Conservation (phyloP, 257 asterid species). For the Solanum megistacrolobum region DNA sequence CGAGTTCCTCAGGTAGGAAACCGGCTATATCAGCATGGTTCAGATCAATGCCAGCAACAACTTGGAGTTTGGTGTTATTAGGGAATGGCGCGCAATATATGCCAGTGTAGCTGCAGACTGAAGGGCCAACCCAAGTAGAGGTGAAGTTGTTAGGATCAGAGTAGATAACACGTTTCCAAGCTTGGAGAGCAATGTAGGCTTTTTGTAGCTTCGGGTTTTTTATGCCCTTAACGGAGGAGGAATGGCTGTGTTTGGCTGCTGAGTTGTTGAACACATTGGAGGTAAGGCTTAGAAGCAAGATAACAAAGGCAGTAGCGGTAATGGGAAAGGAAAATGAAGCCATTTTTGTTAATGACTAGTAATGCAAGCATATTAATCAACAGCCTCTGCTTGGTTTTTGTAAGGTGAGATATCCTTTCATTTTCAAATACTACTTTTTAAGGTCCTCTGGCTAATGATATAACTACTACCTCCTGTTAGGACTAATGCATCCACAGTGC, state of each 20-base stretch:
- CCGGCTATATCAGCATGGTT: slow-evolving; percentile 63
- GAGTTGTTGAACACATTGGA: slow-evolving; percentile 3
- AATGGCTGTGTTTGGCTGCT: slow-evolving; percentile 19
- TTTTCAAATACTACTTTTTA: background rate
- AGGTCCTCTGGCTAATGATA: background rate
- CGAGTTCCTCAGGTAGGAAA: slow-evolving; percentile 48
- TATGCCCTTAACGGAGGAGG: background rate
- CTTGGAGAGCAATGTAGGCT: slow-evolving; percentile 51
- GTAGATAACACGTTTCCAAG: slow-evolving; percentile 56
- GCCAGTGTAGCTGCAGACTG: slow-evolving; percentile 49
- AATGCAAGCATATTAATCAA: background rate
- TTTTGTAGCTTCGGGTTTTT: slow-evolving; percentile 21
- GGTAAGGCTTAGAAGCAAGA: slow-evolving; percentile 17
- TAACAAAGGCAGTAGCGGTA: slow-evolving; percentile 7
- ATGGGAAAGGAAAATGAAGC: slow-evolving; percentile 14
- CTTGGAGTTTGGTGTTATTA: slow-evolving; percentile 20
- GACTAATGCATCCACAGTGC: slow-evolving; percentile 1
- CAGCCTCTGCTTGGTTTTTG: background rate
- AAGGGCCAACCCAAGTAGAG: slow-evolving; percentile 47
- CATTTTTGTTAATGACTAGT: slow-evolving; percentile 13
- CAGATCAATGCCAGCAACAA: slow-evolving; percentile 62
- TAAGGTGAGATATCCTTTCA: background rate
- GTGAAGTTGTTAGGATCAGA: slow-evolving; percentile 54
- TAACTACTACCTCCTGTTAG: background rate
- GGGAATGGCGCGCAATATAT: slow-evolving; percentile 43